Evolutionary conservation across 139 green algal genomes (phyloP), one percentile per base, ranked within the genome.

Genomic region (Dunaliella sp.): DNA sequence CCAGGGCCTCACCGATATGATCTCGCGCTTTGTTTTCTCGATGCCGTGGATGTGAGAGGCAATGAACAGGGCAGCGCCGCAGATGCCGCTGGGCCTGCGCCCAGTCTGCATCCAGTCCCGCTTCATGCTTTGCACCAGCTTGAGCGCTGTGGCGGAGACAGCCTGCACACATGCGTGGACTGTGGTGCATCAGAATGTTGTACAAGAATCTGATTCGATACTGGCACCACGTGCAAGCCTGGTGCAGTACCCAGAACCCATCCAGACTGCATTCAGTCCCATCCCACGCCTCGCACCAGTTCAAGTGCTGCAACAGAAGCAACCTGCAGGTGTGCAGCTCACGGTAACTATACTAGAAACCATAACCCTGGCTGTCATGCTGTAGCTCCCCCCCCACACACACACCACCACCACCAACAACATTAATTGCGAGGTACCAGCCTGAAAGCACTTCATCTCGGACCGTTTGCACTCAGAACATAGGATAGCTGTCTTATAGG

Each of bases 51-150:
- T 94, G 90, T 98, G 96, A 2, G 92, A 87, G 0, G 97, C 96
- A 57, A 99, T 94, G 91, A 95, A 99, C 32, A 99, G 93, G 30
- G 96, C 97, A 7, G 97, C 97, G 1, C 97, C 97, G 86, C 97
- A 99, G 36, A 99, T 91, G 58, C 97, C 97, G 38, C 83, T 91
- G 2, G 97, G 97, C 28, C 95, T 89, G 7, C 97, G 89, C 2
- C 97, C 97, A 24, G 97, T 99, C 89, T 98, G 96, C 92, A 99
- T 98, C 97, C 97, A 99, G 92, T 99, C 97, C 0, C 97, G 93
- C 92, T 99, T 99, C 97, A 99, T 99, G 87, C 90, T 94, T 38
- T 92, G 92, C 1, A 99, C 95, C 85, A 99, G 93, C 33, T 94
- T 91, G 86, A 98, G 89, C 1, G 96, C 94, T 12, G 97, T 98